These are phyloP conservation scores for Cryphonectria japonica DNA, from an alignment of 2,329 filamentous ascomycete genomes.

Conservation along the genomic window DNA sequence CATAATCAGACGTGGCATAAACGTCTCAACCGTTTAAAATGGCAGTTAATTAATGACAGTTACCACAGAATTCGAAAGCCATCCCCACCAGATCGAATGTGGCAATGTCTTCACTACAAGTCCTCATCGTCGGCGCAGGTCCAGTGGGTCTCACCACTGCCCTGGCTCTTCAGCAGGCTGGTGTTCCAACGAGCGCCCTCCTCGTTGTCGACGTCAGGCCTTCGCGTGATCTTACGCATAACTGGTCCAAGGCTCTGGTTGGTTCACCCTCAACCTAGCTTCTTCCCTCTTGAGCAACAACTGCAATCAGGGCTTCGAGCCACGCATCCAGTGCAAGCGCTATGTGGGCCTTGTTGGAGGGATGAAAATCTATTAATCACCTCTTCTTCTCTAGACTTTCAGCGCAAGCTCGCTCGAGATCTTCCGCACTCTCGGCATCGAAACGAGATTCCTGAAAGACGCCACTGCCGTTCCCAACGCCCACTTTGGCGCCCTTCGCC, in stretches of 20 bases:
- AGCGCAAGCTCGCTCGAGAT: conserved; percentile 25
- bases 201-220: conserved; percentile 21
- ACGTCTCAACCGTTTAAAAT: no score
- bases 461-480: conserved; percentile 5
- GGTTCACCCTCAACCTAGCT: neutral
- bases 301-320: neutral
- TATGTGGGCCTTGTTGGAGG: neutral
- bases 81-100: neutral
- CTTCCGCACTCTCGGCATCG: conserved; percentile 24
- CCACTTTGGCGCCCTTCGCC: conserved; percentile 15
- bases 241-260: conserved; percentile 17
- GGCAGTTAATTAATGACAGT: no score
- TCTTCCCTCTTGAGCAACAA: neutral
- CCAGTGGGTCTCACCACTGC: conserved; percentile 25
- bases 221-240: neutral
- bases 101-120: neutral
- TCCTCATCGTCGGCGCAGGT: conserved; percentile 27
- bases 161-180: conserved; percentile 21
- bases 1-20: no score
- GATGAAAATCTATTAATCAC: neutral
- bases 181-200: conserved; percentile 14
- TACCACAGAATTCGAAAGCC: neutral
- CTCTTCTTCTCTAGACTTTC: neutral
- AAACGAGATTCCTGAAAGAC: conserved; percentile 7
- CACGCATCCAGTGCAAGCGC: neutral